Conservation (phyloP, 805 yeast genomes). For the Candida endomychidarum region DNA sequence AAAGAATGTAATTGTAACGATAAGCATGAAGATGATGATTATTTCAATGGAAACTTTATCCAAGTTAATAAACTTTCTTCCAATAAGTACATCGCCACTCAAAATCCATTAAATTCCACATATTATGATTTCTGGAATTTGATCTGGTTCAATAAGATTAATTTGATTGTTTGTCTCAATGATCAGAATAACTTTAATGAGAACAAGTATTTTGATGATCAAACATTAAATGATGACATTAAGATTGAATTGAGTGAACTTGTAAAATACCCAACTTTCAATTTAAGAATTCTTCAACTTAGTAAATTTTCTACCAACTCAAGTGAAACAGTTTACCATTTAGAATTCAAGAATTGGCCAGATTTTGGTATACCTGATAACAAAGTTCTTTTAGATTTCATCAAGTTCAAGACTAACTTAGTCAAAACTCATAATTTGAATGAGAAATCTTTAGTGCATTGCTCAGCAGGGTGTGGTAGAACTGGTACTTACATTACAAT, state of each 20-base stretch:
- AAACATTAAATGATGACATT: slow-evolving; percentile 15
- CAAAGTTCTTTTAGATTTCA: slow-evolving; percentile 31
- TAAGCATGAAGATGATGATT: slow-evolving; percentile 30
- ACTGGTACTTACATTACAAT: slow-evolving; percentile 53
- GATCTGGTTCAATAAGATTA: slow-evolving; percentile 33
- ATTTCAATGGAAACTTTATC: slow-evolving; percentile 47
- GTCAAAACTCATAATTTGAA: slow-evolving; percentile 14
- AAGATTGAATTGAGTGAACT: slow-evolving; percentile 14
- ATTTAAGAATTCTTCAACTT: slow-evolving; percentile 16
- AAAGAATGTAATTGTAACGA: neutral
- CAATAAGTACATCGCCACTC: slow-evolving; percentile 44
- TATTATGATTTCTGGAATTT: slow-evolving; percentile 46
- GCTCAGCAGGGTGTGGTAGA: slow-evolving; percentile 63
- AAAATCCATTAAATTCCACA: slow-evolving; percentile 42
- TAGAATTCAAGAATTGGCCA: slow-evolving; percentile 46
- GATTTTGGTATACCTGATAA: slow-evolving; percentile 45
- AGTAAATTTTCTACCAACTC: slow-evolving; percentile 11
- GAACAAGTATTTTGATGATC: slow-evolving; percentile 21
- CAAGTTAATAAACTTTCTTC: slow-evolving; percentile 23
- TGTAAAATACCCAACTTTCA: slow-evolving; percentile 17
- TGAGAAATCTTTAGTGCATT: slow-evolving; percentile 42
- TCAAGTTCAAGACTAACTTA: slow-evolving; percentile 32
- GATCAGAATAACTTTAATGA: slow-evolving; percentile 22
- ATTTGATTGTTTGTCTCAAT: slow-evolving; percentile 38
- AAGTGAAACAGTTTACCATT: slow-evolving; percentile 29